Percentiles rank a stretch among this genome's conserved stretches.
These are phyloP conservation scores for Chimonanthus praecox DNA, from an alignment of 164 flowering plant species.

Conservation along the genomic window DNA sequence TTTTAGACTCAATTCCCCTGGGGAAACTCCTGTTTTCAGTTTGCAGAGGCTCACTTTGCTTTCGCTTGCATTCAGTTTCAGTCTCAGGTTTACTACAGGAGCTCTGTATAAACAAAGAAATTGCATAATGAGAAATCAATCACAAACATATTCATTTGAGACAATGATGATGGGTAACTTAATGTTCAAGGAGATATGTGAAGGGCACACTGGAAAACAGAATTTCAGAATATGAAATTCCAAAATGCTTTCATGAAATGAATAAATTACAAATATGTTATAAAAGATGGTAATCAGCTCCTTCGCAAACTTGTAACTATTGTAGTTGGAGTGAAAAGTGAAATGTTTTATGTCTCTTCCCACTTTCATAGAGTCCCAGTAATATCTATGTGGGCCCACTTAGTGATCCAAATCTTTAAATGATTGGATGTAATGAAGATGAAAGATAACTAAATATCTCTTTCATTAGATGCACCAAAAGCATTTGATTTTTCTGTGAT, in stretches of 20 bases:
- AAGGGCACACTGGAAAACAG: too few relatives aligned
- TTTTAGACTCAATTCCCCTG: constrained; percentile 10
- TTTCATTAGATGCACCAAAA: background rate
- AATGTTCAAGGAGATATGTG: background rate
- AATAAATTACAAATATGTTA: too few relatives aligned
- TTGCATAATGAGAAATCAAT: constrained; percentile 7
- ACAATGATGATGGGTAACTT: background rate
- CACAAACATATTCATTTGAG: background rate
- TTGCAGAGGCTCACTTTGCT: constrained; percentile 23
- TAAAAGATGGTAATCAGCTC: too few relatives aligned
- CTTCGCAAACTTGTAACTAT: too few relatives aligned
- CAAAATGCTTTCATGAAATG: too few relatives aligned
- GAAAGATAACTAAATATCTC: background rate
- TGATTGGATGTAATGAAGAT: background rate
- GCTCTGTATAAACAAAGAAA: constrained; percentile 31
- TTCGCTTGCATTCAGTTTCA: constrained; percentile 27
- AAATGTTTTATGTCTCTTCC: too few relatives aligned
- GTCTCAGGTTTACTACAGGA: constrained; percentile 25
- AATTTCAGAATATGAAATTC: too few relatives aligned
- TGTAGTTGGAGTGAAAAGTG: too few relatives aligned
- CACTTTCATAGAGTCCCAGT: too few relatives aligned
- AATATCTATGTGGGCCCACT: background rate
- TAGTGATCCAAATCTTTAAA: background rate
- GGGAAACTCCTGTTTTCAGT: constrained; percentile 11
- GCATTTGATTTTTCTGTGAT: background rate